Percentiles rank a stretch among this genome's conserved stretches.
These are phyloP conservation scores for Trametes sp. DNA, from an alignment of 1,284 basidiomycete genomes.

Conservation along the genomic window DNA sequence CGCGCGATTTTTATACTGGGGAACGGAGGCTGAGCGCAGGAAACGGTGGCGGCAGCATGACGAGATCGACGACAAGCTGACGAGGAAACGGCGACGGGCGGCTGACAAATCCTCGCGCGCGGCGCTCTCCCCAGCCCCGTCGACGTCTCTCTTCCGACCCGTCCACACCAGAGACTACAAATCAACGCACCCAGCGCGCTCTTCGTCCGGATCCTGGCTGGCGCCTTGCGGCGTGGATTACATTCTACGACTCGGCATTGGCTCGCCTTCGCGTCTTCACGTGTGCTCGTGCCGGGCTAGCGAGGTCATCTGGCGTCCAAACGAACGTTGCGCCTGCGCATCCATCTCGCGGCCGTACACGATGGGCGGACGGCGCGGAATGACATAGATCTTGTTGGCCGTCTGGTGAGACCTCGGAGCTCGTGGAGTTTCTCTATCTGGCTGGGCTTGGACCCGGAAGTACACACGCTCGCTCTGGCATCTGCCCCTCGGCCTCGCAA, in stretches of 20 bases:
- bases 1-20: conserved; percentile 20
- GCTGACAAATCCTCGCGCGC: conserved; percentile 31
- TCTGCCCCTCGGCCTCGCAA: background rate
- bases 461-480: background rate
- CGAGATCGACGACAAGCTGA: conserved; percentile 33
- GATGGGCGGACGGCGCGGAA: background rate
- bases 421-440: background rate
- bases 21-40: conserved; percentile 18
- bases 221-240: conserved; percentile 4
- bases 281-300: conserved; percentile 8
- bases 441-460: background rate
- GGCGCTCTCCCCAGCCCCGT: background rate
- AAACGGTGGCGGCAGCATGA: conserved; percentile 37
- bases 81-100: conserved; percentile 16
- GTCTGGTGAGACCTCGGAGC: background rate
- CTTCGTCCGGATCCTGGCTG: conserved; percentile 23
- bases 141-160: background rate
- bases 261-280: conserved; percentile 4
- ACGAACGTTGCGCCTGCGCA: background rate
- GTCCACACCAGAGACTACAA: background rate
- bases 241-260: conserved; percentile 13
- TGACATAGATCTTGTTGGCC: background rate
- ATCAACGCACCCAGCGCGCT: background rate
- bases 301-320: conserved; percentile 14
- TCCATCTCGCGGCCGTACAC: conserved; percentile 6